Evolutionary conservation across 2,329 filamentous ascomycete genomes (phyloP), one percentile per base, ranked within the genome.

Genomic region (Venturia asperata): DNA sequence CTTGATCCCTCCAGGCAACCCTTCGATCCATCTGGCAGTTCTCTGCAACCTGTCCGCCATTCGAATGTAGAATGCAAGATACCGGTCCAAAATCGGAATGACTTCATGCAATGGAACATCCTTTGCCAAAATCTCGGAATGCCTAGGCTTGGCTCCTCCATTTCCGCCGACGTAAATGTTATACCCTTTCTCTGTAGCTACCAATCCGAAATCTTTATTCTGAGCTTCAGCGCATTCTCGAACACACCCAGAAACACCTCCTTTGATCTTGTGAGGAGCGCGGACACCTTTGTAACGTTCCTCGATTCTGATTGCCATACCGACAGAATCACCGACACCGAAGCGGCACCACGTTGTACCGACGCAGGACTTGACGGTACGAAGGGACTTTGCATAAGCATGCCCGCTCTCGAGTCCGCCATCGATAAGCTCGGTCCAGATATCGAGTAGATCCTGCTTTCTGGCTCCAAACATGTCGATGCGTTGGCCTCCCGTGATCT

Each of bases 391-490:
- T 52, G 90, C 92, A 73, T 96, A 96, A 0, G 91, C 92, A 72
- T 96, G 91, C 0, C 92, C 92, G 68, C 88, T 91, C 75, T 96
- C 92, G 87, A 96, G 88, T 24, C 92, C 92, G 0, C 88, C 91
- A 65, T 89, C 86, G 11, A 94, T 84, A 3, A 96, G 81, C 69
- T 86, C 84, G 56, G 83, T 83, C 92, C 92, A 96, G 70, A 96
- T 96, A 19, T 83, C 82, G 1, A 90, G 81, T 19, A 96, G 80
- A 74, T 96, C 90, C 69, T 93, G 89, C 77, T 95, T 96, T 76
- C 87, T 87, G 0, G 92, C 92, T 52, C 92, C 92, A 72, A 96
- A 96, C 87, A 96, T 85, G 75, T 96, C 92, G 72, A 96, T 96
- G 65, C 92, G 85, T 76, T 96, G 92, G 0, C 90, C 92, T 64